These are phyloP conservation scores for Triglochin maritima DNA, from an alignment of 106 monocot genomes.

Conservation along the genomic window DNA sequence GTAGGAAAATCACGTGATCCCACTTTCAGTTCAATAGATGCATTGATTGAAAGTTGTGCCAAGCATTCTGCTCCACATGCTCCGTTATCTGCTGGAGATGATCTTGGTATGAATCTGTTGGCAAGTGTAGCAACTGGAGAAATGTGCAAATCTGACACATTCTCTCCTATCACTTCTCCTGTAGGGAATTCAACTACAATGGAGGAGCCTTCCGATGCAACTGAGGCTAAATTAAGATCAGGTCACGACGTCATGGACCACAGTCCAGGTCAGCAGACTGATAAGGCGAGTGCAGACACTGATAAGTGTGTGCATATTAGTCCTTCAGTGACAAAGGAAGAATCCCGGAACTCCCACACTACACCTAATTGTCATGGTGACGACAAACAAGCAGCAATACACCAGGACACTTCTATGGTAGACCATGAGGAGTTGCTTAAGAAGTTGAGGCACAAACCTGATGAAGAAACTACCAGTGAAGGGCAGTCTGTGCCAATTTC, in stretches of 20 bases:
- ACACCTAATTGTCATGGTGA: background rate
- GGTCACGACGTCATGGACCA: background rate
- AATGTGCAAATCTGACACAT: constrained; percentile 14
- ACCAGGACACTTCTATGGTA: background rate
- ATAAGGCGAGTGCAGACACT: background rate
- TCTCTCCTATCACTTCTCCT: constrained; percentile 9
- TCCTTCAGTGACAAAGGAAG: background rate
- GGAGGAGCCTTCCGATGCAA: constrained; percentile 3
- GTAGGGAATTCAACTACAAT: constrained; percentile 2
- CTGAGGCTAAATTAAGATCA: constrained; percentile 1
- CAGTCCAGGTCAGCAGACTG: background rate
- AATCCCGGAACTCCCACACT: background rate
- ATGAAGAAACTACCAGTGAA: background rate
- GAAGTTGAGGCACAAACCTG: constrained; percentile 1
- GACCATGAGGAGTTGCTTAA: constrained; percentile 2
- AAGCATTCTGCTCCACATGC: constrained; percentile 11
- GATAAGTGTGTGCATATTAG: constrained; percentile 8
- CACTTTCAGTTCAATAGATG: constrained; percentile 23
- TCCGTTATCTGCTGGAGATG: constrained; percentile 17
- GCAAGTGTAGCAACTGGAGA: constrained; percentile 30
- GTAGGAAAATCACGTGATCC: constrained; percentile 9
- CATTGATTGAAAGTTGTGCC: constrained; percentile 24
- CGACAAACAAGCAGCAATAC: background rate
- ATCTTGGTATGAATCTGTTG: constrained; percentile 27
- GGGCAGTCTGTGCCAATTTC: background rate